Conservation (phyloP, 257 asterid genomes). For the Rubia yunnanensis region DNA sequence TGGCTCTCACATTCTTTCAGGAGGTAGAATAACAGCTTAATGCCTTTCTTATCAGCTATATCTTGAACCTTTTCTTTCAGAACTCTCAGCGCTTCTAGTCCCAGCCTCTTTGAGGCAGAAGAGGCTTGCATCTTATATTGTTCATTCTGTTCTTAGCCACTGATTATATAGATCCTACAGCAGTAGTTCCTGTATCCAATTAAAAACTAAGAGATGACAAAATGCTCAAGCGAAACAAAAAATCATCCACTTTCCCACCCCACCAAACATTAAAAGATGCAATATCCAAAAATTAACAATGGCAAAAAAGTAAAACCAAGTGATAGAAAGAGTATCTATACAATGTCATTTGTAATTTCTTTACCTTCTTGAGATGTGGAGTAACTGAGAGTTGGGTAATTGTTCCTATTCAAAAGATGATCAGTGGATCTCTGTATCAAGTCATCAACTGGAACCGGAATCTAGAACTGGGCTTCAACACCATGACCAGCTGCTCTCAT, state of each 20-base stretch:
- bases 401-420: conserved; percentile 63
- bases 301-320: background rate
- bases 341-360: conserved; percentile 7
- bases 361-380: conserved; percentile 79
- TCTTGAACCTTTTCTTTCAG: conserved; percentile 95
- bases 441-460: conserved; percentile 87
- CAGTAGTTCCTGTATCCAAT: conserved; percentile 82
- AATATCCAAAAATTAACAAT: background rate
- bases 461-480: conserved; percentile 87
- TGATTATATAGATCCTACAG: conserved; percentile 87
- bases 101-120: conserved; percentile 93
- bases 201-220: conserved; percentile 47
- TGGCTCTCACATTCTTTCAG: conserved; percentile 90
- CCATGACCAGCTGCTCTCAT: conserved; percentile 99
- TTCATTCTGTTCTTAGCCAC: conserved; percentile 52
- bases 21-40: conserved; percentile 87
- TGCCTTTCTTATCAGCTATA: conserved; percentile 92
- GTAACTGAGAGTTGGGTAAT: conserved; percentile 45
- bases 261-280: background rate
- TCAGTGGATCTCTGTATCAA: conserved; percentile 92
- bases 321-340: background rate
- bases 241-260: background rate
- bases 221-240: conserved; percentile 9
- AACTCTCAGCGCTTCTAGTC: conserved; percentile 97
- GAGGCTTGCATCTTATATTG: conserved; percentile 64